phyloP scores from a whole-genome alignment of 495 filamentous ascomycete species.

The Penicillium robsamsonii region DNA sequence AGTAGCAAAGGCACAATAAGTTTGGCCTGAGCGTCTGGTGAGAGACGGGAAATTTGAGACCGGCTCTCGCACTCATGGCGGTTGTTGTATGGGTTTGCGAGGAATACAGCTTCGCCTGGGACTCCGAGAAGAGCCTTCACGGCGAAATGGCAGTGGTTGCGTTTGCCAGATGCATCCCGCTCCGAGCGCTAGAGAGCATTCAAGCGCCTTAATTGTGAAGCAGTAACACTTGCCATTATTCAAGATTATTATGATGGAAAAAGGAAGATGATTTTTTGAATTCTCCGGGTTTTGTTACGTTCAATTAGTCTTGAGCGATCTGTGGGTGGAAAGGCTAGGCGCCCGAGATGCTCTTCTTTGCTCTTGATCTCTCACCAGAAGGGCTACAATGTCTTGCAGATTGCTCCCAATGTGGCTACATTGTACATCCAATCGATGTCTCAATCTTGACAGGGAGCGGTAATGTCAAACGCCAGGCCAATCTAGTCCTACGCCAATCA shows the following conservation, averaged over 20 bases:
- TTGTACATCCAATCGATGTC: neutral
- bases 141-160: slow-evolving; percentile 12
- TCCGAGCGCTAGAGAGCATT: slow-evolving; percentile 2
- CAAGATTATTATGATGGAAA: neutral
- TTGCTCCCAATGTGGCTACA: neutral
- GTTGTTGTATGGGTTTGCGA: slow-evolving; percentile 6
- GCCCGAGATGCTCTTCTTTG: neutral
- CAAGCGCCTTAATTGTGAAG: neutral
- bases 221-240: neutral
- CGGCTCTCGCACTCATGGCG: slow-evolving; percentile 9
- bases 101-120: slow-evolving; percentile 2
- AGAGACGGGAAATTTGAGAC: neutral
- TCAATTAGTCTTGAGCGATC: neutral
- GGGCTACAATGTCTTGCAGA: neutral
- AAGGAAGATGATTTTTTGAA: neutral
- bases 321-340: neutral
- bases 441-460: too few relatives aligned
- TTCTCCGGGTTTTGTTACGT: neutral
- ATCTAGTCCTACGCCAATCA: neutral
- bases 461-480: neutral
- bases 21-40: neutral
- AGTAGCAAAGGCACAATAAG: slow-evolving; percentile 10
- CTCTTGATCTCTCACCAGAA: neutral
- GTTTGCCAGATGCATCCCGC: neutral
- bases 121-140: neutral